These are phyloP conservation scores for Botrytis tulipae DNA, from an alignment of 2,329 filamentous ascomycete genomes.

Conservation along the genomic window DNA sequence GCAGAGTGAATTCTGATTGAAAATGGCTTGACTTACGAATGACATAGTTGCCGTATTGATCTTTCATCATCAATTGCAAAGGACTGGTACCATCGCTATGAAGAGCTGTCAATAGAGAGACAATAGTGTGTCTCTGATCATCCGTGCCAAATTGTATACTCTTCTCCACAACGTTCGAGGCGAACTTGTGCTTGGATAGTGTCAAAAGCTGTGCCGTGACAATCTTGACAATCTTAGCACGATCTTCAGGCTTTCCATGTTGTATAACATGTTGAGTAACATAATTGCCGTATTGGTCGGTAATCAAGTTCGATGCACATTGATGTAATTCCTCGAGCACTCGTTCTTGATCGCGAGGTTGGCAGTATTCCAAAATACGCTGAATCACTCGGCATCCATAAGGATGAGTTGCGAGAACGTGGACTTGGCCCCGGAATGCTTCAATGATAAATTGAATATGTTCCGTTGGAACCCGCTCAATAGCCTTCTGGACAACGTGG, in stretches of 20 bases:
- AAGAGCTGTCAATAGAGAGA: conserved; percentile 57
- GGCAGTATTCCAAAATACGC: conserved; percentile 81
- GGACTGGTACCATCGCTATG: conserved; percentile 65
- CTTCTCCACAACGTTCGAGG: conserved; percentile 95
- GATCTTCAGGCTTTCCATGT: conserved; percentile 71
- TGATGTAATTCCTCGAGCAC: conserved; percentile 78
- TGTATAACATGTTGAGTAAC: conserved; percentile 90
- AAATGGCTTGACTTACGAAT: conserved; percentile 68
- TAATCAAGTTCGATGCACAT: conserved; percentile 69
- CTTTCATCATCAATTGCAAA: conserved; percentile 77
- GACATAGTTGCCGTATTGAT: conserved; percentile 94
- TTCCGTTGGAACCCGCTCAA: conserved; percentile 73
- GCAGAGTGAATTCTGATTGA: not conserved
- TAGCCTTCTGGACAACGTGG: conserved; percentile 93
- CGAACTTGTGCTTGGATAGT: conserved; percentile 92
- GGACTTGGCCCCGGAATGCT: conserved; percentile 73
- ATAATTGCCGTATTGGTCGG: conserved; percentile 92
- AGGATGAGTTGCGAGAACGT: conserved; percentile 69
- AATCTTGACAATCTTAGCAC: conserved; percentile 67
- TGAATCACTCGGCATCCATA: conserved; percentile 95
- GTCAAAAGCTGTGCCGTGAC: conserved; percentile 70
- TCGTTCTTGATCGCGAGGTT: conserved; percentile 64
- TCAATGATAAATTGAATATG: conserved; percentile 85
- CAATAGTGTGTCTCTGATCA: conserved; percentile 68
- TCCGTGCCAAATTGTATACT: conserved; percentile 72